Evolutionary conservation across 164 flowering plant genomes (phyloP).

Genomic region (Platanus orientalis): DNA sequence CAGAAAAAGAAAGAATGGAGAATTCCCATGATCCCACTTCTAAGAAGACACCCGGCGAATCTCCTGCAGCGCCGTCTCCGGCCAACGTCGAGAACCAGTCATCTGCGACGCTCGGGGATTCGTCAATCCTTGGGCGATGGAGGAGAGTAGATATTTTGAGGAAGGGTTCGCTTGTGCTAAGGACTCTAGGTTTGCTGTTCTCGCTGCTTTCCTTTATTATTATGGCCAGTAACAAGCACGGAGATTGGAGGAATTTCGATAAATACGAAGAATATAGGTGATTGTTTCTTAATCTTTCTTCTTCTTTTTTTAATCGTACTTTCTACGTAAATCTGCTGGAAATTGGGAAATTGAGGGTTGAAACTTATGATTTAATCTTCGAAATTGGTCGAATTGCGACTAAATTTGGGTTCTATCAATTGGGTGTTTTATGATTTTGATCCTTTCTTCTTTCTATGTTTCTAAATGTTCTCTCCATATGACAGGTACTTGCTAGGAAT

Average conservation of each 20-base stretch:
- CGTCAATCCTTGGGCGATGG: conserved; percentile 57
- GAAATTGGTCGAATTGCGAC: too few relatives aligned
- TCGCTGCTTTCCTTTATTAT: conserved; percentile 61
- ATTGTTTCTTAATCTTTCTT: background rate
- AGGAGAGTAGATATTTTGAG: conserved; percentile 59
- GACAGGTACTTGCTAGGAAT: conserved; percentile 70
- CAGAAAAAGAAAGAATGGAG: background rate
- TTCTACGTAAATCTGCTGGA: too few relatives aligned
- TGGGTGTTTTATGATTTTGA: background rate
- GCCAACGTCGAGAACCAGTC: conserved; percentile 31
- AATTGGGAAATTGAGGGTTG: too few relatives aligned
- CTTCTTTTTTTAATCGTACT: too few relatives aligned
- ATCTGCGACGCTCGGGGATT: conserved; percentile 21
- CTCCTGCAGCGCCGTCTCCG: background rate
- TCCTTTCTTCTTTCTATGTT: too few relatives aligned
- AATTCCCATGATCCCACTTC: background rate
- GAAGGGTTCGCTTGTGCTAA: conserved; percentile 40
- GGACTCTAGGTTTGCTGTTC: conserved; percentile 49
- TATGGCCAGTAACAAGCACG: conserved; percentile 71
- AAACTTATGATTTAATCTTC: background rate
- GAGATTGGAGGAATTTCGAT: conserved; percentile 46
- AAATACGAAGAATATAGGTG: conserved; percentile 80
- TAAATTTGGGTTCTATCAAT: background rate
- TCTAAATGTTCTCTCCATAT: too few relatives aligned
- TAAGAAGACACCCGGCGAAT: conserved; percentile 9